phyloP scores from a whole-genome alignment of 441 rosid genomes.

The Pelargonium fulgidum region DNA sequence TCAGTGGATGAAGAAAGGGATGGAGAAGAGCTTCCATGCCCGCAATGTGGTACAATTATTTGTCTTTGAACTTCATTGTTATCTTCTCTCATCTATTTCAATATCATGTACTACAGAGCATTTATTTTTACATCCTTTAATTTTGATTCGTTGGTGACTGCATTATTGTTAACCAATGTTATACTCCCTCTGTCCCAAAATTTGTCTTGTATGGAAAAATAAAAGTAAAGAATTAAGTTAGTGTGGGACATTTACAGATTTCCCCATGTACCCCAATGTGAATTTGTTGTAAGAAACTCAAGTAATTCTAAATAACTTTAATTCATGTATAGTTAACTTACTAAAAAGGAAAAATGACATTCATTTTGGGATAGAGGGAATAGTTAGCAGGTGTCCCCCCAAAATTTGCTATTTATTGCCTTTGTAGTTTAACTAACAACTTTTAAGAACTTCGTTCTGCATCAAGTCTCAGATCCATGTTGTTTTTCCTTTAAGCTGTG shows the following conservation, averaged over 20 bases:
- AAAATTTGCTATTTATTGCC: not conserved
- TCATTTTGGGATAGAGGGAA: no score
- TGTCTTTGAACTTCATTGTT: slow-evolving; percentile 6
- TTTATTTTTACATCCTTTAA: not conserved
- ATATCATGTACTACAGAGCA: not conserved
- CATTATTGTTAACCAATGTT: not conserved
- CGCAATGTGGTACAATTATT: slow-evolving; percentile 67
- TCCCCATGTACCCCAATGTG: no score
- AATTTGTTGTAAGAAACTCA: no score
- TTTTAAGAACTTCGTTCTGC: not conserved
- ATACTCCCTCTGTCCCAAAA: not conserved
- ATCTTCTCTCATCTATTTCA: not conserved
- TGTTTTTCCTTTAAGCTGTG: slow-evolving; percentile 2
- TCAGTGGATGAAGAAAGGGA: slow-evolving; percentile 38
- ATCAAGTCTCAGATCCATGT: slow-evolving; percentile 1
- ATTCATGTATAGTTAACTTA: not conserved
- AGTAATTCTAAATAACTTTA: no score
- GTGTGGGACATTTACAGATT: no score
- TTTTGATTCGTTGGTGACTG: not conserved
- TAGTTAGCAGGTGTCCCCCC: not conserved
- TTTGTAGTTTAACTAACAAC: not conserved
- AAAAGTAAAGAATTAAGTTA: no score
- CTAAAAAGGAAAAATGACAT: no score
- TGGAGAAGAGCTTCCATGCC: slow-evolving; percentile 45
- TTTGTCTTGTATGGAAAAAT: no score